A percentile compares a stretch with the other conserved stretches of the same genome.
Evolutionary conservation across 169 alveolate genomes (phyloP).

Genomic region (Plasmodium fragile): DNA sequence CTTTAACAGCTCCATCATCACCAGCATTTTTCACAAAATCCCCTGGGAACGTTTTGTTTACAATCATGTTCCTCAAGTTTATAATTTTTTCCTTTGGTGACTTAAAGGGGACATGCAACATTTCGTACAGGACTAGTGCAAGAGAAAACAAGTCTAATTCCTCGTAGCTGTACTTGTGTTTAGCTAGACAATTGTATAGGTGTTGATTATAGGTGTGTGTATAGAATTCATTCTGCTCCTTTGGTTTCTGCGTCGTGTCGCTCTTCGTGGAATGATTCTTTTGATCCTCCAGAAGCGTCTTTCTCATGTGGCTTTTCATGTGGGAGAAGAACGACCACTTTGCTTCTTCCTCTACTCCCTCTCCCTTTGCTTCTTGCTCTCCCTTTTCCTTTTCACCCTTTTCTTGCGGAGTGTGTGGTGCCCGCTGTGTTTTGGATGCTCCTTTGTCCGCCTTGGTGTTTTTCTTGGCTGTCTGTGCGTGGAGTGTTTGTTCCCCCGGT

Average conservation of each 20-base stretch:
- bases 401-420: background rate
- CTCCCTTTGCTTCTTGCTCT: background rate
- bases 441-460: background rate
- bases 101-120: conserved; percentile 51
- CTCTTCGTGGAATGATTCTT: background rate
- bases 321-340: background rate
- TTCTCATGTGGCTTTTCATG: background rate
- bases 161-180: conserved; percentile 37
- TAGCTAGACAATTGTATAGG: conserved; percentile 18
- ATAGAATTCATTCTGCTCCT: conserved; percentile 33
- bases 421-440: background rate
- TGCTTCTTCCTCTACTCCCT: background rate
- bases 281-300: background rate
- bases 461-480: background rate
- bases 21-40: conserved; percentile 9
- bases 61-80: conserved; percentile 34
- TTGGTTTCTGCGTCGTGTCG: background rate
- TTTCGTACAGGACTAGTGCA: conserved; percentile 49
- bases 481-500: background rate
- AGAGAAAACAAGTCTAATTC: conserved; percentile 53
- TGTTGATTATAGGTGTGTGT: conserved; percentile 53
- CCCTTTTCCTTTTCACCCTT: too few relatives aligned
- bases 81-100: conserved; percentile 27
- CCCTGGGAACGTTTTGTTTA: conserved; percentile 18
- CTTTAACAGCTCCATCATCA: conserved; percentile 50